phyloP scores from a whole-genome alignment of 139 green algal genomes.

The Pleodorina starrii region DNA sequence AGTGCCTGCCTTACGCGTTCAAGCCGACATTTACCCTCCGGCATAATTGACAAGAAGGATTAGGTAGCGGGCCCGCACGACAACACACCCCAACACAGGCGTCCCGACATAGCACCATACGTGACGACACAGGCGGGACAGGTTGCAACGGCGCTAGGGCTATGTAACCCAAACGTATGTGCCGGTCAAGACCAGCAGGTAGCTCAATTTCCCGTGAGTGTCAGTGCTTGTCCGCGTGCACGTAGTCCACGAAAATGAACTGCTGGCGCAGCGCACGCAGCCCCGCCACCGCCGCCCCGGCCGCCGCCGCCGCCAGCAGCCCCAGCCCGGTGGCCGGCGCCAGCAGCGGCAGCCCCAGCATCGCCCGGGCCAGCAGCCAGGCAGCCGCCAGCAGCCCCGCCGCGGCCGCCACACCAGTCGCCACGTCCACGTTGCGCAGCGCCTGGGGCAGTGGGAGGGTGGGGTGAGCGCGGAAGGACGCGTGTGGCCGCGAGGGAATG shows the following conservation, averaged over 20 bases:
- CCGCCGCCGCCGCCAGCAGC: neutral
- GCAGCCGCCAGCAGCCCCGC: neutral
- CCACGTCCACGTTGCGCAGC: slow-evolving; percentile 19
- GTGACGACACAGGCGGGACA: too few relatives aligned
- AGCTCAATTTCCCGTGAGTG: too few relatives aligned
- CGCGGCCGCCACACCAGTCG: neutral
- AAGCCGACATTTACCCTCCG: too few relatives aligned
- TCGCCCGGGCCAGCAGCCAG: neutral
- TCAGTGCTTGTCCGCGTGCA: slow-evolving; percentile 39
- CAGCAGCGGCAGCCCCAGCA: neutral
- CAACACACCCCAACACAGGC: too few relatives aligned
- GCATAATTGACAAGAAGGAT: too few relatives aligned
- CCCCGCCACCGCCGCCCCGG: neutral
- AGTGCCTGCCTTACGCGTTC: too few relatives aligned
- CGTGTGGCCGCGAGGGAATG: neutral
- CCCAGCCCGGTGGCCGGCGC: neutral
- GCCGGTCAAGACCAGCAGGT: too few relatives aligned
- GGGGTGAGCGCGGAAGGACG: neutral
- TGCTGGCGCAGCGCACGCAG: slow-evolving; percentile 8
- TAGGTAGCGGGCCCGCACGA: too few relatives aligned
- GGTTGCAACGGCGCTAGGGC: too few relatives aligned
- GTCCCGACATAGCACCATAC: too few relatives aligned
- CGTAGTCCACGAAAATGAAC: slow-evolving; percentile 52
- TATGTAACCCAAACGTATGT: too few relatives aligned
- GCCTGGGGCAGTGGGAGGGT: slow-evolving; percentile 7